Evolutionary conservation across 202 grass and related monocot species (phyloP).

Genomic region (Setaria viridis): DNA sequence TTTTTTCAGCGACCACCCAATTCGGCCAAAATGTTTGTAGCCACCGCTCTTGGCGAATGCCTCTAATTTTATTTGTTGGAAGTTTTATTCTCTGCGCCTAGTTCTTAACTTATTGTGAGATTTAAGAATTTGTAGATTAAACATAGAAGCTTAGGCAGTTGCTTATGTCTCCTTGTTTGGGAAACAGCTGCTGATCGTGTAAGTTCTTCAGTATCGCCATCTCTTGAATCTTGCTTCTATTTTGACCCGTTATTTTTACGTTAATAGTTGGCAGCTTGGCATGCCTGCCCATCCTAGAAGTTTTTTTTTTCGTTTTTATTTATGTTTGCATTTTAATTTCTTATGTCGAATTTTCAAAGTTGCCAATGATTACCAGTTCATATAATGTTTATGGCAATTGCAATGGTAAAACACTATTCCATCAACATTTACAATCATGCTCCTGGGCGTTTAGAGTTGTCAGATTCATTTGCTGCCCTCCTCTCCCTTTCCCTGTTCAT

Average conservation of each 20-base stretch:
- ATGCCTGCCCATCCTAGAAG: background rate
- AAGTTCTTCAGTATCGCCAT: background rate
- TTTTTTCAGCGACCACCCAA: background rate
- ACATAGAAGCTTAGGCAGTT: background rate
- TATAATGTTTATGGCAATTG: conserved; percentile 1
- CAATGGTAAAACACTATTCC: background rate
- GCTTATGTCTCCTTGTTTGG: background rate
- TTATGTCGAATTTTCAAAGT: background rate
- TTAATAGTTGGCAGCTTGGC: background rate
- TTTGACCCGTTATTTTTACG: background rate
- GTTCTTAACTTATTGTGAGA: background rate
- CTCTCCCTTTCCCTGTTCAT: conserved; percentile 12
- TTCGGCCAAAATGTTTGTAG: background rate
- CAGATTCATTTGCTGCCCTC: conserved; percentile 12
- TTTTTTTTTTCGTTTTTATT: background rate
- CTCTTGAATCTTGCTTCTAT: background rate
- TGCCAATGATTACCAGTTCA: background rate
- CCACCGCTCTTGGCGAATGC: background rate
- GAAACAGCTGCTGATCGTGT: background rate
- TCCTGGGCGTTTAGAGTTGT: background rate
- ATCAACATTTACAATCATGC: background rate
- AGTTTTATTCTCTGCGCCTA: background rate
- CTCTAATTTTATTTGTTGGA: background rate
- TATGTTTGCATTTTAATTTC: background rate
- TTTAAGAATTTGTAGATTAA: conserved; percentile 4